phyloP scores from a whole-genome alignment of 2,329 filamentous ascomycete genomes.

The Tolypocladium cylindrosporum region DNA sequence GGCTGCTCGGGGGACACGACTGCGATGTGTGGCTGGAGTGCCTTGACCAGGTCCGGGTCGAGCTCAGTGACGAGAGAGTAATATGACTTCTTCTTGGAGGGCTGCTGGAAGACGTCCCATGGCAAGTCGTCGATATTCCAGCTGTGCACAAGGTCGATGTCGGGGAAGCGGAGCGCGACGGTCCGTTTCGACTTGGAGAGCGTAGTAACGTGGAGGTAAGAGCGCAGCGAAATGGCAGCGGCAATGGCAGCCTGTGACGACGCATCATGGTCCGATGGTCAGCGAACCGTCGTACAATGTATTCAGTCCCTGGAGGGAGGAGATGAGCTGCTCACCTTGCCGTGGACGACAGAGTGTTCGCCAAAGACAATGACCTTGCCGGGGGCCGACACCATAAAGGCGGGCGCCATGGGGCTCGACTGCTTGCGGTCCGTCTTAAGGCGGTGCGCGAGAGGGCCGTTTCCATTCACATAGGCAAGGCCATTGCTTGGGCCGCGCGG shows the following conservation, averaged over 20 bases:
- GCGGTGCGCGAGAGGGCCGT: conserved; percentile 21
- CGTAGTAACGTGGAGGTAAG: conserved; percentile 91
- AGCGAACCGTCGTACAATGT: not conserved
- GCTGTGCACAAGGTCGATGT: conserved; percentile 79
- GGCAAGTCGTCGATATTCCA: conserved; percentile 92
- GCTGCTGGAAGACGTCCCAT: conserved; percentile 71
- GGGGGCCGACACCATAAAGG: conserved; percentile 96
- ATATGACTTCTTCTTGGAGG: conserved; percentile 87
- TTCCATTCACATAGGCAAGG: conserved; percentile 22
- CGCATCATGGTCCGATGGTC: not conserved
- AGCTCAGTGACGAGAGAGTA: conserved; percentile 80
- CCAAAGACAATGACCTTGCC: conserved; percentile 98
- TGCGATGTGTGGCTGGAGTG: conserved; percentile 69
- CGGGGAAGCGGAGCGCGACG: conserved; percentile 79
- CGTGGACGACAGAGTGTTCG: conserved; percentile 95
- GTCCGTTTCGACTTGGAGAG: conserved; percentile 86
- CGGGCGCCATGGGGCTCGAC: conserved; percentile 63
- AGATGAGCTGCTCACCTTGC: conserved; percentile 53
- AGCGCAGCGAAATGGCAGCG: conserved; percentile 87
- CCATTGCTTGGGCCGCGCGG: conserved; percentile 12
- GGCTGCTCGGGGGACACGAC: conserved; percentile 57
- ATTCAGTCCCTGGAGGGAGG: not conserved
- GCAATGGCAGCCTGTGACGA: conserved; percentile 69
- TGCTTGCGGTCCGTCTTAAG: conserved; percentile 41
- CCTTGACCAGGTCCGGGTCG: conserved; percentile 70